Base-by-base conservation (phyloP, 177 flowering plant species). In the Tripterygium wilfordii region DNA sequence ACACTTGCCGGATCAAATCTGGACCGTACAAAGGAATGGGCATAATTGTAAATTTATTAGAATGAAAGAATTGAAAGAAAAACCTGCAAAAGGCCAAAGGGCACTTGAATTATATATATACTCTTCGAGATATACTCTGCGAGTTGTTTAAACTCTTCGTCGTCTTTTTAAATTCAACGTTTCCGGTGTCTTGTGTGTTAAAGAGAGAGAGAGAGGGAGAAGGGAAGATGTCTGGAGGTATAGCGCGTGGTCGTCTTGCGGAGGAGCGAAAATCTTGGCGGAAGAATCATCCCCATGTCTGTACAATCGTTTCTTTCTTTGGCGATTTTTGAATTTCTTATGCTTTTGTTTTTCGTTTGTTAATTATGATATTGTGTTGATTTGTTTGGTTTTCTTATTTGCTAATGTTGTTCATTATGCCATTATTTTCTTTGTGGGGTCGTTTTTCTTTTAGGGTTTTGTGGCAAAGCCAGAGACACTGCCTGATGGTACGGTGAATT, bases 211-310 rank as follows among this genome's bases (percentile, higher is more conserved):
- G n/a, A n/a, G n/a, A n/a, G n/a, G n/a, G n/a, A n/a, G n/a, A n/a
- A n/a, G 26, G 16, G 20, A 17, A 28, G 16, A 78, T 78, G 84
- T 72, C 84, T 0, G 76, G 75, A 20, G 80, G 84, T 13, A 80
- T 80, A 31, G 86, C 83, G 45, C 83, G 83, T 41, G 83, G 83
- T 21, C 72, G 86, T 16, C 77, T 80, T 3, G 60, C 80, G 0
- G 86, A 80, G 65, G 86, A 80, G 53, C 67, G 86, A 2, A 80
- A 80, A 40, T 38, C 80, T 1, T 80, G 86, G 86, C 70, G 86
- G 12, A 77, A 70, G 64, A 80, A 80, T 60, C 86, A 80, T 31
- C 86, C 86, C 4, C 86, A 80, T 62, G 86, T 80, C 36, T 48
- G 67, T 64, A 4, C 38, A 5, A 2, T 19, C 8, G 7, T 36